A percentile compares a stretch with the other conserved stretches of the same genome.
Evolutionary conservation across 1,284 basidiomycete species (phyloP).

Genomic region (Naganishia sp.): DNA sequence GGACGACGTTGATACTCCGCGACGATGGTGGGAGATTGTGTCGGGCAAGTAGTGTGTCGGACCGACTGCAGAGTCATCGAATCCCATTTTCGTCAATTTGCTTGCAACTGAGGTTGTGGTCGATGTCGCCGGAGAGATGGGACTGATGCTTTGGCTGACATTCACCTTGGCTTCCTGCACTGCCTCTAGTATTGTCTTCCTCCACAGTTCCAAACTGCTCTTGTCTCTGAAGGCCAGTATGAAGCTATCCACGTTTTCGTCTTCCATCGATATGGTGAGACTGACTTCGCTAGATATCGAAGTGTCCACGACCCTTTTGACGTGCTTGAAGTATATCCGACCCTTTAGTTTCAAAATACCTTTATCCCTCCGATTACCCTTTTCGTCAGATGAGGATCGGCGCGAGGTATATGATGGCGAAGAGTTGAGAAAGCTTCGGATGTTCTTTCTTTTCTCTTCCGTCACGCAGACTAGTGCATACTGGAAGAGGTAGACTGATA

Average conservation of each 20-base stretch:
- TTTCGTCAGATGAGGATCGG: constrained; percentile 38
- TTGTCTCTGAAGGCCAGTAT: constrained; percentile 90
- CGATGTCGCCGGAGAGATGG: constrained; percentile 33
- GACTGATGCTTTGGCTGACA: background rate
- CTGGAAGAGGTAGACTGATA: constrained; percentile 92
- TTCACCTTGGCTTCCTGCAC: constrained; percentile 49
- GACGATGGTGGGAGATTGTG: background rate
- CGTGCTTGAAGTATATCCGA: constrained; percentile 89
- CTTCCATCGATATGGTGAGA: constrained; percentile 92
- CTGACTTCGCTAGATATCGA: constrained; percentile 76
- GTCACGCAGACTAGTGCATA: constrained; percentile 95
- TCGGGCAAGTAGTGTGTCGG: constrained; percentile 5
- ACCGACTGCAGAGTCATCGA: constrained; percentile 17
- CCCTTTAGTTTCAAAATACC: constrained; percentile 88
- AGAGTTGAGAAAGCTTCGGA: constrained; percentile 41
- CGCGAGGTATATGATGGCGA: constrained; percentile 37
- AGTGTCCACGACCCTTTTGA: constrained; percentile 78
- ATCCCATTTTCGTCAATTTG: constrained; percentile 34
- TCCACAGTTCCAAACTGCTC: constrained; percentile 86
- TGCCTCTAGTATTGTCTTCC: constrained; percentile 70
- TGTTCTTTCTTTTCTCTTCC: constrained; percentile 80
- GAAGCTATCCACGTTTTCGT: constrained; percentile 87
- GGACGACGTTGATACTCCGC: background rate
- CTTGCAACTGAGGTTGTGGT: constrained; percentile 26
- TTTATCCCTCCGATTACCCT: constrained; percentile 59